These are phyloP conservation scores for Tuber calosporum DNA, from an alignment of 495 filamentous ascomycete species.

Conservation along the genomic window DNA sequence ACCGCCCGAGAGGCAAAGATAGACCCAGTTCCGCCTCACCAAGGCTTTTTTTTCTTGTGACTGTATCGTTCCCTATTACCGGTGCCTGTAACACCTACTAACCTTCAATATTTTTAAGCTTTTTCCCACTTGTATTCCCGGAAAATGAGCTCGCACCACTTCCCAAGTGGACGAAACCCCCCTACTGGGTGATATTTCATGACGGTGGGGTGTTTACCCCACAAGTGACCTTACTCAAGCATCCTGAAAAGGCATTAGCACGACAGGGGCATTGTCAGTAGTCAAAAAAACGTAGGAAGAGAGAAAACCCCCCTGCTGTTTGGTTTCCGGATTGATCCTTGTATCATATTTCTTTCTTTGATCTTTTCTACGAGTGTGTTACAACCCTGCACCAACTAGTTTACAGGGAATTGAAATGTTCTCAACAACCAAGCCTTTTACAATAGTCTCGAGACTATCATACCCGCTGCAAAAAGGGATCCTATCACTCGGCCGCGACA, in stretches of 20 bases:
- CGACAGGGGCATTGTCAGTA: neutral
- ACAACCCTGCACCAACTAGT: neutral
- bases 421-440: neutral
- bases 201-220: too few relatives aligned
- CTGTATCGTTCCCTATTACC: too few relatives aligned
- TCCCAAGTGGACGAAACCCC: too few relatives aligned
- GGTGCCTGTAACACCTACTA: neutral
- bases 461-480: neutral
- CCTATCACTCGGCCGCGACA: neutral
- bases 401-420: neutral
- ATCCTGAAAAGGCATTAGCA: neutral
- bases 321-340: neutral
- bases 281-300: neutral
- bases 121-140: neutral
- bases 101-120: neutral
- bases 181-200: too few relatives aligned
- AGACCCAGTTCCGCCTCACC: too few relatives aligned
- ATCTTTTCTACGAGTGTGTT: neutral
- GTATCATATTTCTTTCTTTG: neutral
- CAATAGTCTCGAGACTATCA: neutral
- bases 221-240: too few relatives aligned
- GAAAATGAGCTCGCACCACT: too few relatives aligned
- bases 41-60: neutral
- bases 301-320: neutral
- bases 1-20: neutral